These are phyloP conservation scores for Urostyla sp. DNA, from an alignment of 73 alveolate species.

Conservation along the genomic window DNA sequence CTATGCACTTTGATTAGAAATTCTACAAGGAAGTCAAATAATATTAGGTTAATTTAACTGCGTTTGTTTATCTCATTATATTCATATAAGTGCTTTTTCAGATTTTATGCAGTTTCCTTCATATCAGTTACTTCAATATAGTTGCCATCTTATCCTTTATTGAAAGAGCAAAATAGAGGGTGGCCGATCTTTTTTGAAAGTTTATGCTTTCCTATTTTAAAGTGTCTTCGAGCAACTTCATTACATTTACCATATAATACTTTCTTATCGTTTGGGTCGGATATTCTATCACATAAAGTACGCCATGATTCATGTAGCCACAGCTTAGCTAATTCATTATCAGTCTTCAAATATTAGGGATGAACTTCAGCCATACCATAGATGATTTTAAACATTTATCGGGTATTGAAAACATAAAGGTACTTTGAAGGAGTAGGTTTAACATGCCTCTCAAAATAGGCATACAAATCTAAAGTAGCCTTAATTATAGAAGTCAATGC, in stretches of 20 bases:
- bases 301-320: conserved; percentile 92
- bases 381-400: conserved; percentile 84
- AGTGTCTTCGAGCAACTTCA: conserved; percentile 62
- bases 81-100: conserved; percentile 60
- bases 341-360: conserved; percentile 73
- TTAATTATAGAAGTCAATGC: conserved; percentile 77
- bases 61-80: conserved; percentile 76
- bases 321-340: conserved; percentile 80
- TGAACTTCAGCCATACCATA: conserved; percentile 88
- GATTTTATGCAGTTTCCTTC: conserved; percentile 48
- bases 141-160: conserved; percentile 56
- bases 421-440: conserved; percentile 93
- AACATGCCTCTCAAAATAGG: conserved; percentile 80
- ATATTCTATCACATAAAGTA: conserved; percentile 85
- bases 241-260: conserved; percentile 43
- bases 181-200: conserved; percentile 20
- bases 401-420: conserved; percentile 81
- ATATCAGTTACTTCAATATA: conserved; percentile 62
- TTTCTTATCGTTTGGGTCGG: conserved; percentile 81
- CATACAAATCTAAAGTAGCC: conserved; percentile 83
- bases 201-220: conserved; percentile 45
- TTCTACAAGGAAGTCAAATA: conserved; percentile 83
- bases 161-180: conserved; percentile 62
- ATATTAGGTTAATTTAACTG: conserved; percentile 63
- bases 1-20: conserved; percentile 80